A percentile compares a stretch with the other conserved stretches of the same genome.
Evolutionary conservation across 148 eudicot species (phyloP).

Genomic region (Persicaria maculosa): DNA sequence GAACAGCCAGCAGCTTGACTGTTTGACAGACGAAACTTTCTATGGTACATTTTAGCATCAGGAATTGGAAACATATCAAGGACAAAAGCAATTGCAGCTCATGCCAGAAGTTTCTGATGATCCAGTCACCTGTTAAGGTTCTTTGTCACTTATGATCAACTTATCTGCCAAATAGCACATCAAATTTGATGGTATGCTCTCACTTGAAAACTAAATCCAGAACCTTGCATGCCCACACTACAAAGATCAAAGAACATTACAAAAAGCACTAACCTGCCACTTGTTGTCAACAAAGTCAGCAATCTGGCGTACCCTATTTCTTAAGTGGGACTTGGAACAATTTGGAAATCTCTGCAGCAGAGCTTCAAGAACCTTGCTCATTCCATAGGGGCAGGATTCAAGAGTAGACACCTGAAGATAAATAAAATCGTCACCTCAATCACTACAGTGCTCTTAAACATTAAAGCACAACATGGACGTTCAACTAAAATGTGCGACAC

Average conservation of each 20-base stretch:
- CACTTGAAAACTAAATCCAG: background rate
- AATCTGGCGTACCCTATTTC: constrained; percentile 68
- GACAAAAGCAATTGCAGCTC: background rate
- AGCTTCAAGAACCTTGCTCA: constrained; percentile 47
- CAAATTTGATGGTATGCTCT: background rate
- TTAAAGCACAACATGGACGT: background rate
- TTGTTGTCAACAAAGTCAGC: constrained; percentile 64
- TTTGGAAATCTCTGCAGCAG: constrained; percentile 51
- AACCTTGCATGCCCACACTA: background rate
- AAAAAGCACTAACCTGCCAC: constrained; percentile 59
- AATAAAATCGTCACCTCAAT: background rate
- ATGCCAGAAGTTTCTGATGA: background rate
- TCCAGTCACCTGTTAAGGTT: background rate
- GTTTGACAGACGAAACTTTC: too few relatives aligned
- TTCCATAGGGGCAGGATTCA: constrained; percentile 49
- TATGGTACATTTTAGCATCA: background rate
- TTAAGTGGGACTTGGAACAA: constrained; percentile 42
- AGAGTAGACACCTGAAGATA: constrained; percentile 48
- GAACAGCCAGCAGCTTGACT: too few relatives aligned
- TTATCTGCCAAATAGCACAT: background rate
- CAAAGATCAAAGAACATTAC: background rate
- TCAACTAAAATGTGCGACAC: background rate
- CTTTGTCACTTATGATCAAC: background rate
- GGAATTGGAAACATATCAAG: background rate
- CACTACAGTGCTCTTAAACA: background rate